A percentile compares a stretch with the other conserved stretches of the same genome.
phyloP scores from a whole-genome alignment of 805 yeast genomes.

The Tanozyma kutaoensis region DNA sequence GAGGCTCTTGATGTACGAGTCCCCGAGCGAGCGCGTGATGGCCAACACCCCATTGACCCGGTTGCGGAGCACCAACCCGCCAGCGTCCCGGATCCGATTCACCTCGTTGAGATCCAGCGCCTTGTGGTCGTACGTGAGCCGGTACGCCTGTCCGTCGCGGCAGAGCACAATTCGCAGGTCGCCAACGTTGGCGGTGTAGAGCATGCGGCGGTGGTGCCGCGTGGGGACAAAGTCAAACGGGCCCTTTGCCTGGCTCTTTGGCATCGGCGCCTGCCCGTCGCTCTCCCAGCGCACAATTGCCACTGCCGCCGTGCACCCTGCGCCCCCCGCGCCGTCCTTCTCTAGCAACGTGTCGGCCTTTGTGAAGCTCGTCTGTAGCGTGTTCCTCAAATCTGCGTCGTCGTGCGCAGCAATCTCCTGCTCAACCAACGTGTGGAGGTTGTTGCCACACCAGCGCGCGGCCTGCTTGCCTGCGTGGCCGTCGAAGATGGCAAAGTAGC shows the following conservation, averaged over 20 bases:
- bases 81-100: conserved; percentile 58
- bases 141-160: conserved; percentile 58
- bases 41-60: conserved; percentile 95
- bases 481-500: conserved; percentile 89
- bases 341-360: conserved; percentile 63
- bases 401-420: conserved; percentile 29
- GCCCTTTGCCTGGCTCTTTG: conserved; percentile 1
- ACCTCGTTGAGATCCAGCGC: conserved; percentile 74
- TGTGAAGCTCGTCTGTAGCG: conserved; percentile 24
- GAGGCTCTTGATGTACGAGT: conserved; percentile 77
- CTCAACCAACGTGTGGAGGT: conserved; percentile 59
- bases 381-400: background rate
- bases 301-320: conserved; percentile 94
- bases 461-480: conserved; percentile 95
- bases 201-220: conserved; percentile 47
- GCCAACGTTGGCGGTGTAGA: conserved; percentile 92
- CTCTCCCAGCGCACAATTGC: conserved; percentile 82
- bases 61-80: conserved; percentile 81
- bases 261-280: conserved; percentile 3
- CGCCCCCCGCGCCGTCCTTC: conserved; percentile 48
- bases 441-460: conserved; percentile 90
- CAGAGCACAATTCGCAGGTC: conserved; percentile 77
- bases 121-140: conserved; percentile 88
- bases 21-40: conserved; percentile 88
- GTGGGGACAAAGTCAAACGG: conserved; percentile 37